Evolutionary conservation across 768 basidiomycete genomes (phyloP), one percentile per base, ranked within the genome.

Genomic region (Lentinula guzmanii): DNA sequence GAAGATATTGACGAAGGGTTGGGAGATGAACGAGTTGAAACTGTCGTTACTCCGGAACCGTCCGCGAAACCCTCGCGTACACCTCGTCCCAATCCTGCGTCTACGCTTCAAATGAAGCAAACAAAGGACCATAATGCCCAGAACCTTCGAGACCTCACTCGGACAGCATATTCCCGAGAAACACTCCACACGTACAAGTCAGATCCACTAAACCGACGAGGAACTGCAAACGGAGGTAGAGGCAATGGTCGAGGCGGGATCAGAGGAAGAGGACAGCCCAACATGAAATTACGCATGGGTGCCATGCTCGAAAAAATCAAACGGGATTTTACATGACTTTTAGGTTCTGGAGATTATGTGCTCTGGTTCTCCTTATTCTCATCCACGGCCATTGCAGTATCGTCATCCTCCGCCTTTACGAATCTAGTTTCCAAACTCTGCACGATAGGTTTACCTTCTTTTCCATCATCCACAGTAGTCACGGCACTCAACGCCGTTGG

Each of bases 261-360:
- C 15, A 72, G 70, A 65, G 75, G 78, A 45, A 66, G 69, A 62
- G 79, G 77, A n/a, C 80, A 82, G 58, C 80, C 82, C 21, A 75
- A 81, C 69, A 95, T 96, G 93, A 90, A 88, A 68, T 73, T 90
- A 53, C 86, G 93, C 54, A 95, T 96, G 92, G 84, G 86, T 63
- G 86, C 83, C 33, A 80, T 96, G 80, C 80, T 96, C 61, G 91
- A 93, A 71, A 87, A 89, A 74, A 94, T 96, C 65, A 89, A 91
- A 71, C 82, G 81, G 52, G 81, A 87, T 67, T 70, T 34, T 64
- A 52, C 16, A 41, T 58, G 50, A 18, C 39, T 45, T 39, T 41
- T 50, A 59, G 58, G 63, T 35, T 62, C 28, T 52, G 37, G 37
- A 39, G 9, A 43, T 42, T 56, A 31, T 33, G 55, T 35, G 69